Conservation (phyloP, 1,284 basidiomycete species). For the Cutaneotrichosporon cyanovorans region DNA sequence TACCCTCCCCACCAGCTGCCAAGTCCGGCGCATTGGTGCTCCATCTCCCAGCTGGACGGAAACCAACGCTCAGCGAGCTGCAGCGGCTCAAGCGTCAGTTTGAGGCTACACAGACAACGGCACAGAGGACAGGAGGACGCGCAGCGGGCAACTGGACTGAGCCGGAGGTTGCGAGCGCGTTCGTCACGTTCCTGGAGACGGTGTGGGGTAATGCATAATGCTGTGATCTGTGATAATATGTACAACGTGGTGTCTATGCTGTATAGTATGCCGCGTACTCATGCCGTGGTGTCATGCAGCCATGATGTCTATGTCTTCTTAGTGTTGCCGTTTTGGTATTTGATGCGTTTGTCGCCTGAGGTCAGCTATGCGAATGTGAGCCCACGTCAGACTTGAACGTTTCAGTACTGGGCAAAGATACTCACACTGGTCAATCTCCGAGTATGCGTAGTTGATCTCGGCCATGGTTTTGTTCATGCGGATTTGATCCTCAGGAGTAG, state of each 20-base stretch:
- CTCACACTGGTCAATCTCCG: slow-evolving; percentile 11
- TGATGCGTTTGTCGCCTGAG: slow-evolving; percentile 1
- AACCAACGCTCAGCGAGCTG: slow-evolving; percentile 70
- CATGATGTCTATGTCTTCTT: too few relatives aligned
- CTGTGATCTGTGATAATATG: background rate
- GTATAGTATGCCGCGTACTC: background rate
- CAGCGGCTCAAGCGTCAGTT: slow-evolving; percentile 83
- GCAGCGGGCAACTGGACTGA: slow-evolving; percentile 75
- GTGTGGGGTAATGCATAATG: slow-evolving; percentile 29
- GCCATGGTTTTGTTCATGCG: slow-evolving; percentile 1
- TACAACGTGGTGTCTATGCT: background rate
- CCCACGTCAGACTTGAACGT: too few relatives aligned
- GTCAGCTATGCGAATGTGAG: background rate
- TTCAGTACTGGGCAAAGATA: too few relatives aligned
- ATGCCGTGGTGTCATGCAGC: slow-evolving; percentile 2
- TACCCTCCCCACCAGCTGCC: slow-evolving; percentile 52
- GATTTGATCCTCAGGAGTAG: background rate
- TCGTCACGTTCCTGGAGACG: slow-evolving; percentile 70
- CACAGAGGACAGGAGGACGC: slow-evolving; percentile 72
- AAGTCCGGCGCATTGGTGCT: slow-evolving; percentile 16
- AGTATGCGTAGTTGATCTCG: slow-evolving; percentile 12
- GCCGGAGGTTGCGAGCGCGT: slow-evolving; percentile 62
- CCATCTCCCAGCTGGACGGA: slow-evolving; percentile 59
- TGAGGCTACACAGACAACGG: slow-evolving; percentile 74
- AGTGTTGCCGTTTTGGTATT: background rate